These are phyloP conservation scores for Mycena capillaripes DNA, from an alignment of 768 basidiomycete genomes.

Conservation along the genomic window DNA sequence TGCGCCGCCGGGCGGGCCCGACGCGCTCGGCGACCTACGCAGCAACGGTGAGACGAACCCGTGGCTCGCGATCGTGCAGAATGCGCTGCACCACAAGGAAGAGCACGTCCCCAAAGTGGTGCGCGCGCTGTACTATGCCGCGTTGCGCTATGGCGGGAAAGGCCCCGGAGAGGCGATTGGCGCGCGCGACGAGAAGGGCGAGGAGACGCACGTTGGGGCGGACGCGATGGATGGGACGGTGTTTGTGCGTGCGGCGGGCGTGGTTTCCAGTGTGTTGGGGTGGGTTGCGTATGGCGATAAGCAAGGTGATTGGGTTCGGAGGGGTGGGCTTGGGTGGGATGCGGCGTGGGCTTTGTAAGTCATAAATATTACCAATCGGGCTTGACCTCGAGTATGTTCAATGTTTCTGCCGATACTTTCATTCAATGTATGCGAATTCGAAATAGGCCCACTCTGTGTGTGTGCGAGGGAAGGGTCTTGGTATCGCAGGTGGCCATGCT, in stretches of 20 bases:
- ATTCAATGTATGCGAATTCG: too few species aligned
- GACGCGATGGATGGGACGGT: slow-evolving; percentile 55
- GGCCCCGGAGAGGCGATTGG: slow-evolving; percentile 45
- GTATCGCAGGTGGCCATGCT: too few species aligned
- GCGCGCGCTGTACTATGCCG: slow-evolving; percentile 51
- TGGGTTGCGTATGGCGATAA: slow-evolving; percentile 58
- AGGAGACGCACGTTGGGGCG: slow-evolving; percentile 52
- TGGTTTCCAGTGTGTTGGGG: slow-evolving; percentile 55
- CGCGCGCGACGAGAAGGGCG: slow-evolving; percentile 41
- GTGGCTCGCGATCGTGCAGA: slow-evolving; percentile 53
- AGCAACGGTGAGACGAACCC: slow-evolving; percentile 45
- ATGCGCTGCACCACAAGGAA: slow-evolving; percentile 54
- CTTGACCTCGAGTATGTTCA: too few species aligned
- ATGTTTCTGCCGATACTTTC: too few species aligned
- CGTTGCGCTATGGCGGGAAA: slow-evolving; percentile 49
- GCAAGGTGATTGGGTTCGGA: slow-evolving; percentile 52
- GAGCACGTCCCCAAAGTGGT: slow-evolving; percentile 55
- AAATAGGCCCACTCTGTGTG: too few species aligned
- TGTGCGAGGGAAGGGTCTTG: too few species aligned
- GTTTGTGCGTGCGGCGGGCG: slow-evolving; percentile 61
- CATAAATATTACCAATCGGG: too few species aligned
- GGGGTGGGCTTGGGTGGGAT: slow-evolving; percentile 62
- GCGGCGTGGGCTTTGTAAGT: slow-evolving; percentile 63
- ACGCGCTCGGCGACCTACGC: slow-evolving; percentile 43
- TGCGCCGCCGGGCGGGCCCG: slow-evolving; percentile 14